These are phyloP conservation scores for Paramyrothecium roridum DNA, from an alignment of 2,329 filamentous ascomycete genomes.

Conservation along the genomic window DNA sequence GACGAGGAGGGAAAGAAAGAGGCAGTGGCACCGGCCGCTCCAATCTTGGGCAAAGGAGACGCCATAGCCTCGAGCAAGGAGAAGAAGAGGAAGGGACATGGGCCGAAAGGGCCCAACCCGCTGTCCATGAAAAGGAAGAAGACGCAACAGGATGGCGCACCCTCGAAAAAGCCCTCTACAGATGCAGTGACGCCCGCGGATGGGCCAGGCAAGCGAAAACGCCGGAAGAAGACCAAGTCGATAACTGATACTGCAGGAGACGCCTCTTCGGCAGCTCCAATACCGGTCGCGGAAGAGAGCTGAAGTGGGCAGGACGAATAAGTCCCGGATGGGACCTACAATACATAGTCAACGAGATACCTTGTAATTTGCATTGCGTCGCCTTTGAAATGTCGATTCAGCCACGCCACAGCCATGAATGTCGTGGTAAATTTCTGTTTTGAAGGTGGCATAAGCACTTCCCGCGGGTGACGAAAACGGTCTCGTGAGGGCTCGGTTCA, in stretches of 20 bases:
- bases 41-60: background rate
- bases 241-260: constrained; percentile 9
- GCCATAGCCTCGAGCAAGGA: constrained; percentile 26
- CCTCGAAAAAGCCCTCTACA: constrained; percentile 22
- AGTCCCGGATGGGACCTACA: background rate
- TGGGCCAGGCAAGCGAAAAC: constrained; percentile 24
- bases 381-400: background rate
- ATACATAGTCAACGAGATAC: background rate
- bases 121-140: constrained; percentile 68
- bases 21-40: constrained; percentile 5
- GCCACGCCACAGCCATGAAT: too few relatives aligned
- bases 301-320: constrained; percentile 7
- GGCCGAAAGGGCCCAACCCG: constrained; percentile 68
- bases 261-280: constrained; percentile 7
- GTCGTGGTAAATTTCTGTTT: too few relatives aligned
- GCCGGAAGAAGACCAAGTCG: constrained; percentile 25
- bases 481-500: too few relatives aligned
- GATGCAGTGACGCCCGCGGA: constrained; percentile 16
- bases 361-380: background rate
- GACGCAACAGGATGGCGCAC: constrained; percentile 33
- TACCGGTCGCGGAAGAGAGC: constrained; percentile 10
- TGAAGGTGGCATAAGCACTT: too few relatives aligned
- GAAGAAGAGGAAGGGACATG: constrained; percentile 57
- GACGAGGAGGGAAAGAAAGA: constrained; percentile 8
- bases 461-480: too few relatives aligned